Base-by-base conservation (phyloP, 768 basidiomycete genomes). In the Russula compacta region DNA sequence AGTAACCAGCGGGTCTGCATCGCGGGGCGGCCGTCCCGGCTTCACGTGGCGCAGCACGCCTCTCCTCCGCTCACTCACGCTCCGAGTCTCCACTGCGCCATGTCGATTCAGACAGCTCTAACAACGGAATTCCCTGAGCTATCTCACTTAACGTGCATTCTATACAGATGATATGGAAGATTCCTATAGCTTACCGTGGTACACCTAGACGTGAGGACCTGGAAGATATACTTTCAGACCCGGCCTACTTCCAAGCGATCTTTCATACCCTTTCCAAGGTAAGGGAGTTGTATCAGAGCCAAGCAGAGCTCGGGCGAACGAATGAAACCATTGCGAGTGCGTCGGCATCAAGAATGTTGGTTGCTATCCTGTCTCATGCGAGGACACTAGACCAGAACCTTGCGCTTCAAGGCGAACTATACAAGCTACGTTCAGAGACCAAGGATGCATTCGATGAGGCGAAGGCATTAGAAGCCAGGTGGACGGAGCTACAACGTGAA, bases 401-500 rank as follows among this genome's bases (percentile, higher is more conserved):
- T 46, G 77, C 83, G 10, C 74, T 92, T 12, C 87, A 94, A 70
- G 86, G 92, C 43, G 77, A 76, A 10, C 75, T 98, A 21, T 89
- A 91, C 67, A 76, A 79, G 46, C 74, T 98, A 43, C 78, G 95
- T 38, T 77, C 85, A 2, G 87, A 92, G 63, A 95, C 95, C 0
- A 82, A 94, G 67, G 86, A 85, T 21, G 85, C 90, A 0, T 98
- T 95, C 67, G 86, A 92, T 66, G 83, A 95, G 63, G 92, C 95
- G 2, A 89, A 91, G 70, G 71, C 78, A 17, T 74, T 95, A 29
- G 92, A 97, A 73, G 76, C 78, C 0, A 78, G 89, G 33, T 95
- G 93, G 92, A 85, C 83, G 66, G 89, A 90, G 53, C 69, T 97
- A 7, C 92, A 97, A 61, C 84, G 84, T 66, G 91, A 94, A 67